Conservation (phyloP, 2,329 filamentous ascomycete genomes). For the Zymoseptoria crescenta region DNA sequence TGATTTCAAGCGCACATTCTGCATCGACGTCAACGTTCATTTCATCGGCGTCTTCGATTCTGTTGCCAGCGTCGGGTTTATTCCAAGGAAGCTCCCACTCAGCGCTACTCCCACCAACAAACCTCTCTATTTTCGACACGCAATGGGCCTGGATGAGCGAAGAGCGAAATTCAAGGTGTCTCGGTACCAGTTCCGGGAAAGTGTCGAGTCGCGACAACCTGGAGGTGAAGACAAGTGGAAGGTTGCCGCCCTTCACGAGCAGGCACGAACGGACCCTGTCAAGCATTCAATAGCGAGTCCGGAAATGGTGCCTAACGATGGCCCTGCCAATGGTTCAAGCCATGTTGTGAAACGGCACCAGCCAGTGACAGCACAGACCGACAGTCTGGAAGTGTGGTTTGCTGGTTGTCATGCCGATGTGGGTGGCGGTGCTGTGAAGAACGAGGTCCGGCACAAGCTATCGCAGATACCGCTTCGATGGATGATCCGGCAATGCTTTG, state of each 20-base stretch:
- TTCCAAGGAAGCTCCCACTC: constrained; percentile 33
- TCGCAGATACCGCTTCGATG: constrained; percentile 40
- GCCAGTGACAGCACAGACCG: constrained; percentile 19
- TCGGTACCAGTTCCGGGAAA: constrained; percentile 26
- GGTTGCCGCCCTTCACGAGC: constrained; percentile 9
- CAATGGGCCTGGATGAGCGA: constrained; percentile 39
- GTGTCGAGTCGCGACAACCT: background rate
- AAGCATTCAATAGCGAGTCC: constrained; percentile 1
- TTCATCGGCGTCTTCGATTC: constrained; percentile 41
- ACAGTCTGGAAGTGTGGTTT: constrained; percentile 38
- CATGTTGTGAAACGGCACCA: constrained; percentile 2
- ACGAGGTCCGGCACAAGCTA: constrained; percentile 37
- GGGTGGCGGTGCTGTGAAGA: constrained; percentile 38
- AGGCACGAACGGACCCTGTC: background rate
- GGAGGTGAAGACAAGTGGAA: constrained; percentile 8
- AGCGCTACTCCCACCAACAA: constrained; percentile 33
- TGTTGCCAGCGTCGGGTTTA: constrained; percentile 38
- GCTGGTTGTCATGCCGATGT: constrained; percentile 38
- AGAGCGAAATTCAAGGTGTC: constrained; percentile 40
- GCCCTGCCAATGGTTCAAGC: constrained; percentile 2
- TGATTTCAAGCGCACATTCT: constrained; percentile 41
- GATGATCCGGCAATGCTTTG: constrained; percentile 44
- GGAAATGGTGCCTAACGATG: background rate
- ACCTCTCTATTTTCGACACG: constrained; percentile 36
- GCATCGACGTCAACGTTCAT: constrained; percentile 36